phyloP scores from a whole-genome alignment of 805 yeast genomes.

The Zygotorulaspora florentina region DNA sequence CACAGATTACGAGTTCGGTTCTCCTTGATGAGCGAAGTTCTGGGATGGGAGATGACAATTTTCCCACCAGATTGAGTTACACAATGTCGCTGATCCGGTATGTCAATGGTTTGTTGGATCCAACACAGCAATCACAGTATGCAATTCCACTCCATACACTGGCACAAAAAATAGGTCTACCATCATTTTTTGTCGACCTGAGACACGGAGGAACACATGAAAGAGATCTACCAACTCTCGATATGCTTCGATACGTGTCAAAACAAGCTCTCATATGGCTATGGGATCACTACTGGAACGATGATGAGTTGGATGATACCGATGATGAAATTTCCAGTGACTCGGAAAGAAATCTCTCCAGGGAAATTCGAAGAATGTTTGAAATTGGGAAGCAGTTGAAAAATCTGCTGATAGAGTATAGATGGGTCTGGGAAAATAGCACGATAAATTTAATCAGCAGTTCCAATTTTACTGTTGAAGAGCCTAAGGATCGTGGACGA shows the following conservation, averaged over 20 bases:
- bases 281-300: conserved; percentile 66
- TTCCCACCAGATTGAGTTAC: conserved; percentile 48
- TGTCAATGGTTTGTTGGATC: conserved; percentile 89
- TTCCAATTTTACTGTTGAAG: conserved; percentile 35
- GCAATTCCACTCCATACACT: conserved; percentile 76
- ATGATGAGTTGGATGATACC: conserved; percentile 24
- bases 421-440: conserved; percentile 20
- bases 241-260: conserved; percentile 58
- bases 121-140: conserved; percentile 69
- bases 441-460: conserved; percentile 21
- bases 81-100: conserved; percentile 75
- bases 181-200: conserved; percentile 80
- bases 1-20: conserved; percentile 49
- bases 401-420: conserved; percentile 11
- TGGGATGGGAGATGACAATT: conserved; percentile 18
- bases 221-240: conserved; percentile 59
- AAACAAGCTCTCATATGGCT: conserved; percentile 72
- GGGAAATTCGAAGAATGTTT: conserved; percentile 4
- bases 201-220: conserved; percentile 94
- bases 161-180: conserved; percentile 66
- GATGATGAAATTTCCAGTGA: conserved; percentile 22
- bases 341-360: conserved; percentile 1
- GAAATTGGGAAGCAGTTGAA: conserved; percentile 7
- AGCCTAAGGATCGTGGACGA: conserved; percentile 61
- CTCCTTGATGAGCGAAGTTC: conserved; percentile 39